Evolutionary conservation across 805 yeast species (phyloP).

Genomic region (Priceomyces haplophilus): DNA sequence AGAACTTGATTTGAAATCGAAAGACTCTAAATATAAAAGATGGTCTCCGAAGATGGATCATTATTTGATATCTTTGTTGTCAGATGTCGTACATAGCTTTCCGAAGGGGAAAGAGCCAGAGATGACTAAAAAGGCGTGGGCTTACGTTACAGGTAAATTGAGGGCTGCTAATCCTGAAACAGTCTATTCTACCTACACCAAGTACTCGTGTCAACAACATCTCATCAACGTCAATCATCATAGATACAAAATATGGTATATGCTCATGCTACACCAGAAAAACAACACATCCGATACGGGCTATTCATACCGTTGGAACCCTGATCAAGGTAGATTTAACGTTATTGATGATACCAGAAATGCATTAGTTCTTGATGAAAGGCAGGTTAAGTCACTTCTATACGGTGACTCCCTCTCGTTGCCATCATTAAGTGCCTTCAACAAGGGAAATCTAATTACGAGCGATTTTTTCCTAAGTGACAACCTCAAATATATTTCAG

Average conservation of each 20-base stretch:
- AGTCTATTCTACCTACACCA: conserved; percentile 39
- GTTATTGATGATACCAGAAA: conserved; percentile 25
- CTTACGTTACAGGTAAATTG: conserved; percentile 33
- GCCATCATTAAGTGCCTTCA: conserved; percentile 26
- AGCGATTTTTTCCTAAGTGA: conserved; percentile 37
- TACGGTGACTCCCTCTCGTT: conserved; percentile 30
- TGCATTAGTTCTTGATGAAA: conserved; percentile 26
- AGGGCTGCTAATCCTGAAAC: conserved; percentile 38
- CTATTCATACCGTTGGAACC: conserved; percentile 35
- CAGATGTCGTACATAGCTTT: conserved; percentile 36
- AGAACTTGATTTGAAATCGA: conserved; percentile 31
- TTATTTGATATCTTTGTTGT: conserved; percentile 26
- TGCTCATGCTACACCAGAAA: conserved; percentile 30
- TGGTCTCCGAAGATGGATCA: conserved; percentile 41
- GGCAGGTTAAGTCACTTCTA: conserved; percentile 29
- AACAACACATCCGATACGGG: conserved; percentile 16
- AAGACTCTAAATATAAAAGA: conserved; percentile 34
- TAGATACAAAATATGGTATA: conserved; percentile 34
- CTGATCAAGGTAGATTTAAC: conserved; percentile 32
- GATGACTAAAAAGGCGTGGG: conserved; percentile 39
- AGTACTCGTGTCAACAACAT: conserved; percentile 39
- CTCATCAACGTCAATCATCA: conserved; percentile 34
- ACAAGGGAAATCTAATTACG: conserved; percentile 33
- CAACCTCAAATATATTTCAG: conserved; percentile 33
- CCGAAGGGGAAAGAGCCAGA: conserved; percentile 28